phyloP scores from a whole-genome alignment of 768 basidiomycete species.

The Collybia sp. region DNA sequence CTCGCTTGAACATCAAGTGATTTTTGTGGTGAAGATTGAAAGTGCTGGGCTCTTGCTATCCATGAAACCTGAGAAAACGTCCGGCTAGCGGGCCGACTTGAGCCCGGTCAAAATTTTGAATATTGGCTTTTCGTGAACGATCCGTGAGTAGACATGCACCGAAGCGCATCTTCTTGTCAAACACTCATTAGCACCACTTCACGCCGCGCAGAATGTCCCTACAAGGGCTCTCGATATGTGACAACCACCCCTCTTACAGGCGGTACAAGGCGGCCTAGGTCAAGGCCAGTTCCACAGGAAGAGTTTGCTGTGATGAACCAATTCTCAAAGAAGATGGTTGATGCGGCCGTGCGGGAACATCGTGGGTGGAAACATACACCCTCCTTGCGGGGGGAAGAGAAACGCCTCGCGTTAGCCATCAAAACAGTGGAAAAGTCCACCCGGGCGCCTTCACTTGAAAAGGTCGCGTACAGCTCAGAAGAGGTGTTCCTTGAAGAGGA shows the following conservation, averaged over 20 bases:
- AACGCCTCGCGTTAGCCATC: constrained; percentile 20
- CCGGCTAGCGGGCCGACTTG: no score
- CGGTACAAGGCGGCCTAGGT: no score
- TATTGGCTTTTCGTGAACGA: no score
- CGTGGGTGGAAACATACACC: constrained; percentile 31
- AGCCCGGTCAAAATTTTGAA: no score
- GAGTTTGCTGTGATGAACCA: constrained; percentile 9
- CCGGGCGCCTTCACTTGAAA: constrained; percentile 10
- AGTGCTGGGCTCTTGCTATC: neutral
- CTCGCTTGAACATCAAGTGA: constrained; percentile 68
- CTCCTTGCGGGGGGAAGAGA: constrained; percentile 33
- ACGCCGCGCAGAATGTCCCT: neutral
- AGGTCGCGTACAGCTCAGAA: constrained; percentile 9
- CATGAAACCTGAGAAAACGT: constrained; percentile 3
- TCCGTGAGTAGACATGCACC: neutral
- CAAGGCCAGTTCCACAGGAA: neutral
- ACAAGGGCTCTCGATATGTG: neutral
- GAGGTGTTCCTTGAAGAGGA: constrained; percentile 5
- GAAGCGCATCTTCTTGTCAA: neutral
- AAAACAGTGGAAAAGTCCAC: constrained; percentile 2
- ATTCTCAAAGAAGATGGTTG: constrained; percentile 26
- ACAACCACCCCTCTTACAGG: no score
- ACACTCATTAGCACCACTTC: neutral
- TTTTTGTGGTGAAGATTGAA: neutral
- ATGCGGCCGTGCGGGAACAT: constrained; percentile 21